A percentile compares a stretch with the other conserved stretches of the same genome.
Conservation (phyloP, 2,329 filamentous ascomycete species). For the Allantophomopsis lycopodina region DNA sequence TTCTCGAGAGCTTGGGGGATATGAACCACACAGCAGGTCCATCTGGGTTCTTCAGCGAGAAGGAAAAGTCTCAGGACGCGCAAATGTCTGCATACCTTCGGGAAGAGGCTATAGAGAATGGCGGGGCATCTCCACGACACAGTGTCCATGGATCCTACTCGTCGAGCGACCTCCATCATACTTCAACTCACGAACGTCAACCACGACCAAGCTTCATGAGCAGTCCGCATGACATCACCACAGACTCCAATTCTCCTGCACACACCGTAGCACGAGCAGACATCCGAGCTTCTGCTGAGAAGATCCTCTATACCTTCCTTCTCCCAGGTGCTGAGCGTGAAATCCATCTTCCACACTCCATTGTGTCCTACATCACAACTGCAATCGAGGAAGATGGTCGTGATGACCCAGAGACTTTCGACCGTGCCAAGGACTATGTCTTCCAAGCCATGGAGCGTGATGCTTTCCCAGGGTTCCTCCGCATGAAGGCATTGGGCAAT, state of each 20-base stretch:
- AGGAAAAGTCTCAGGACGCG: constrained; percentile 70
- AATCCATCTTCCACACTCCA: constrained; percentile 81
- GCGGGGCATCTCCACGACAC: constrained; percentile 39
- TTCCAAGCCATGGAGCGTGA: constrained; percentile 99
- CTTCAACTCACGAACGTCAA: constrained; percentile 30
- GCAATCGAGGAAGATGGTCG: constrained; percentile 83
- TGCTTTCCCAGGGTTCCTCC: constrained; percentile 93
- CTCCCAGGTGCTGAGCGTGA: constrained; percentile 92
- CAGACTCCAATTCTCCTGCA: constrained; percentile 70
- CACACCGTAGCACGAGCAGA: constrained; percentile 81
- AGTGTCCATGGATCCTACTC: constrained; percentile 13
- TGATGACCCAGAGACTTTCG: constrained; percentile 95
- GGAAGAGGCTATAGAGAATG: constrained; percentile 40
- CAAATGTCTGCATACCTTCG: constrained; percentile 85
- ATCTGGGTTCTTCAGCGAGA: constrained; percentile 50
- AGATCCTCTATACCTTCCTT: constrained; percentile 96
- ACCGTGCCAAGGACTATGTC: constrained; percentile 95
- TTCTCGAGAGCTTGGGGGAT: constrained; percentile 62
- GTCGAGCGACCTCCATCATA: constrained; percentile 23
- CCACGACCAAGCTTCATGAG: constrained; percentile 40
- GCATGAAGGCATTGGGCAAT: constrained; percentile 91
- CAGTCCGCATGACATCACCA: constrained; percentile 45
- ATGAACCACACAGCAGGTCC: constrained; percentile 44
- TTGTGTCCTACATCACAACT: constrained; percentile 73
- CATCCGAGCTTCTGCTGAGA: constrained; percentile 86